Percentiles rank a stretch among this genome's conserved stretches.
Evolutionary conservation across 345 rosid genomes (phyloP).

Genomic region (Barbarea vulgaris): DNA sequence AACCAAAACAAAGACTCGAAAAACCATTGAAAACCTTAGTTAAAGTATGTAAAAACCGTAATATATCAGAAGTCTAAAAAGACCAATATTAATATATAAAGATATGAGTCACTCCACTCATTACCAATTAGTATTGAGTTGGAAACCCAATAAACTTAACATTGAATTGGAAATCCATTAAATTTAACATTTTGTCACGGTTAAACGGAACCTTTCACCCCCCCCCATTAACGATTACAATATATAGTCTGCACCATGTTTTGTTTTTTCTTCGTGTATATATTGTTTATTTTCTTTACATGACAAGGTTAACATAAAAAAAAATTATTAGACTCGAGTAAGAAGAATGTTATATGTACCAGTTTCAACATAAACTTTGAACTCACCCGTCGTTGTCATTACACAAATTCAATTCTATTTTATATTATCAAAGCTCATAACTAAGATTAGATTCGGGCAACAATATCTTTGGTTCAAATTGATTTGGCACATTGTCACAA

Average conservation of each 20-base stretch:
- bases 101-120: too few species aligned
- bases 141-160: too few species aligned
- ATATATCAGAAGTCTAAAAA: too few species aligned
- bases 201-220: too few species aligned
- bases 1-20: too few species aligned
- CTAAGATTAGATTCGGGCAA: conserved; percentile 28
- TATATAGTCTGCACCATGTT: not conserved
- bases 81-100: too few species aligned
- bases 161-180: too few species aligned
- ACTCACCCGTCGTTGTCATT: not conserved
- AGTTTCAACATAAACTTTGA: not conserved
- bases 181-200: not conserved
- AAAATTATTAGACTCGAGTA: not conserved
- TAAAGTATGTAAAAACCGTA: too few species aligned
- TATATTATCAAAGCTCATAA: conserved; percentile 13
- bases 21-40: too few species aligned
- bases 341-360: too few species aligned
- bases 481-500: conserved; percentile 32
- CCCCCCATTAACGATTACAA: not conserved
- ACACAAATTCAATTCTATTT: not conserved
- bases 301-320: conserved; percentile 1
- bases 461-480: conserved; percentile 31
- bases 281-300: not conserved
- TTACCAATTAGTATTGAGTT: too few species aligned
- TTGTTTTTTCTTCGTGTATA: not conserved